A percentile compares a stretch with the other conserved stretches of the same genome.
Evolutionary conservation across 2,329 filamentous ascomycete genomes (phyloP).

Genomic region (Huntiella decipiens): DNA sequence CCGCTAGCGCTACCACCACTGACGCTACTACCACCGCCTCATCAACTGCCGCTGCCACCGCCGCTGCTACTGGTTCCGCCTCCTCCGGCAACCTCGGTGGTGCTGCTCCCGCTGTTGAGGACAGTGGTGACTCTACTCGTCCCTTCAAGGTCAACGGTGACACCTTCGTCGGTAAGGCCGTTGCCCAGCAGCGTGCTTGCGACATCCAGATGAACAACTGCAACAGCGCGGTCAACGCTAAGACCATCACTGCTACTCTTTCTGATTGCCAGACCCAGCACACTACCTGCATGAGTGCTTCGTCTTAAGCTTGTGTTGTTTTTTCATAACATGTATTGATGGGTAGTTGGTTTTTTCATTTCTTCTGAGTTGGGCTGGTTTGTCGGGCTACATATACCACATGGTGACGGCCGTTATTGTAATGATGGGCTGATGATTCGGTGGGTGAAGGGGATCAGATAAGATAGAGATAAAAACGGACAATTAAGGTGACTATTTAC

Average conservation of each 20-base stretch:
- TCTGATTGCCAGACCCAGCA: conserved; percentile 39
- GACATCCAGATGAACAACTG: conserved; percentile 45
- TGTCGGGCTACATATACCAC: background rate
- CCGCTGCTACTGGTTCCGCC: conserved; percentile 6
- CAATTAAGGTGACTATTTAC: background rate
- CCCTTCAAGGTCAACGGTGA: conserved; percentile 37
- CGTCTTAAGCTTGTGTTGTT: conserved; percentile 14
- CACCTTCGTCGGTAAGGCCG: conserved; percentile 36
- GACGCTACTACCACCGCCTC: background rate
- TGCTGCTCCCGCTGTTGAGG: conserved; percentile 27
- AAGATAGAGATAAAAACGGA: background rate
- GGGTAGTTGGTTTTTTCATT: background rate
- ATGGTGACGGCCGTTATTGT: background rate
- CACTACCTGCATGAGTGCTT: conserved; percentile 21
- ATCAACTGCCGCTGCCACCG: conserved; percentile 2
- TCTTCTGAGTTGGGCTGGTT: background rate
- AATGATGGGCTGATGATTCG: background rate
- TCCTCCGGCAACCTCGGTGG: conserved; percentile 15
- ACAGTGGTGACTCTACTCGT: conserved; percentile 28
- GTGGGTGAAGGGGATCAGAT: background rate
- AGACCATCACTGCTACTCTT: conserved; percentile 23
- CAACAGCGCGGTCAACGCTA: conserved; percentile 34
- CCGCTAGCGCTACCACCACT: background rate
- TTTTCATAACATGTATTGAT: background rate
- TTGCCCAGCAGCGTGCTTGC: conserved; percentile 41